These are phyloP conservation scores for Reticulascus tulasneorum DNA, from an alignment of 2,329 filamentous ascomycete species.

Conservation along the genomic window DNA sequence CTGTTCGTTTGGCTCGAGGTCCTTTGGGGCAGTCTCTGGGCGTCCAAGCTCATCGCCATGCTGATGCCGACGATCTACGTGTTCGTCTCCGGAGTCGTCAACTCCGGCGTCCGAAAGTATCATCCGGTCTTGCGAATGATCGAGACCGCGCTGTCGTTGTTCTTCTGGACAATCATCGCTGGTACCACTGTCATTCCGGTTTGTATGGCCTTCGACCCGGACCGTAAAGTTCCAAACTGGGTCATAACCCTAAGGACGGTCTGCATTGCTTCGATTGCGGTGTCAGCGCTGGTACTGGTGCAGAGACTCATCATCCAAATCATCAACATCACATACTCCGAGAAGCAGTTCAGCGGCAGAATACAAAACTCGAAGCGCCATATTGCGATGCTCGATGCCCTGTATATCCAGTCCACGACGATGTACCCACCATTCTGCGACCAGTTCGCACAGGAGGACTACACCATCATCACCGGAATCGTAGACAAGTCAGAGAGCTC, in stretches of 20 bases:
- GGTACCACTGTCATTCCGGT: conserved; percentile 3
- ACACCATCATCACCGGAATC: conserved; percentile 6
- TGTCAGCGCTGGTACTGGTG: conserved; percentile 5
- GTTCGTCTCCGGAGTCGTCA: conserved; percentile 7
- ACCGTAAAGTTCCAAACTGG: neutral
- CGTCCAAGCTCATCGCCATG: conserved; percentile 7
- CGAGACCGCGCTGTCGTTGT: conserved; percentile 4
- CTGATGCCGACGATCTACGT: conserved; percentile 4
- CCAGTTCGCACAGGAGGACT: conserved; percentile 2
- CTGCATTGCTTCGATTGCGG: conserved; percentile 2
- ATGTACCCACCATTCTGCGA: conserved; percentile 5
- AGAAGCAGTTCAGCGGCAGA: conserved; percentile 4
- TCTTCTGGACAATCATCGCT: conserved; percentile 7
- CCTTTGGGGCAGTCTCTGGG: conserved; percentile 3
- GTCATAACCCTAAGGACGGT: conserved; percentile 1
- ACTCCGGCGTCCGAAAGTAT: conserved; percentile 5
- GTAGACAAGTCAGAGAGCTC: conserved; percentile 2
- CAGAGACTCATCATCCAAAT: conserved; percentile 5
- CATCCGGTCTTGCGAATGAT: conserved; percentile 4
- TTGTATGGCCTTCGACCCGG: conserved; percentile 1
- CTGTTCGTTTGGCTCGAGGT: conserved; percentile 8
- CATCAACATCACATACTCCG: conserved; percentile 8
- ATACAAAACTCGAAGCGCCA: conserved; percentile 3
- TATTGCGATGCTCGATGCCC: conserved; percentile 1
- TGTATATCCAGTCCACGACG: conserved; percentile 1